Conservation (phyloP, 2,329 filamentous ascomycete species). For the Lasiodiplodia citricola region DNA sequence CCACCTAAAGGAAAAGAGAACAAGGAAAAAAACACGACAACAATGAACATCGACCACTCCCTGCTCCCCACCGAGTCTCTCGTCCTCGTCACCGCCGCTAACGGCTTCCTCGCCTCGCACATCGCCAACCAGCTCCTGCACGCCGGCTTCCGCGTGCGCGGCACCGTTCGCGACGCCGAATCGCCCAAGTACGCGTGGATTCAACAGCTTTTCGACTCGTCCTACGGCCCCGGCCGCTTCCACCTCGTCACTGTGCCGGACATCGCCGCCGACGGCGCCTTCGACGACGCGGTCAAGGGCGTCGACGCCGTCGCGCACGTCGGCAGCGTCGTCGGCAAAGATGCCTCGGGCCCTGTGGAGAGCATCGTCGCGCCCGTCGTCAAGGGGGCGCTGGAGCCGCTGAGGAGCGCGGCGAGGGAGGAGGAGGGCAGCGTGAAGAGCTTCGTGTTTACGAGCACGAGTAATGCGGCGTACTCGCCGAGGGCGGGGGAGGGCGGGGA, state of each 20-base stretch:
- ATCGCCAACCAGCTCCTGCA: constrained; percentile 38
- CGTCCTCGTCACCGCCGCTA: constrained; percentile 45
- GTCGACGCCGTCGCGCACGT: constrained; percentile 53
- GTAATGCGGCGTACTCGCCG: constrained; percentile 38
- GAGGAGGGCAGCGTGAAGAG: constrained; percentile 49
- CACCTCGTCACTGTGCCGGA: constrained; percentile 38
- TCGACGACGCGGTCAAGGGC: constrained; percentile 38
- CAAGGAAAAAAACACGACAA: constrained; percentile 29
- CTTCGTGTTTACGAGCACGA: constrained; percentile 53
- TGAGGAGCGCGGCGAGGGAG: constrained; percentile 49
- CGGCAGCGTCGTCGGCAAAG: constrained; percentile 47
- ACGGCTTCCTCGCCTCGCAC: constrained; percentile 43
- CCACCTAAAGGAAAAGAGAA: background rate
- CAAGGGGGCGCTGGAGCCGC: constrained; percentile 43
- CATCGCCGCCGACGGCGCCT: constrained; percentile 35
- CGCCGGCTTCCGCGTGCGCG: constrained; percentile 42
- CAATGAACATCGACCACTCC: background rate
- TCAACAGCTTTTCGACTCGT: constrained; percentile 35
- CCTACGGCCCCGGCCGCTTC: constrained; percentile 34
- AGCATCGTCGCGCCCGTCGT: constrained; percentile 49
- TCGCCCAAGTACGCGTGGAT: constrained; percentile 38
- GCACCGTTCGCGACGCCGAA: constrained; percentile 35
- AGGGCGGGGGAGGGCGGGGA: constrained; percentile 38
- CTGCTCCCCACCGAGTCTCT: constrained; percentile 5
- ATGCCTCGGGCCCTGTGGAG: constrained; percentile 33